phyloP scores from a whole-genome alignment of 1,284 basidiomycete genomes.

The Cryptococcus hybrid region DNA sequence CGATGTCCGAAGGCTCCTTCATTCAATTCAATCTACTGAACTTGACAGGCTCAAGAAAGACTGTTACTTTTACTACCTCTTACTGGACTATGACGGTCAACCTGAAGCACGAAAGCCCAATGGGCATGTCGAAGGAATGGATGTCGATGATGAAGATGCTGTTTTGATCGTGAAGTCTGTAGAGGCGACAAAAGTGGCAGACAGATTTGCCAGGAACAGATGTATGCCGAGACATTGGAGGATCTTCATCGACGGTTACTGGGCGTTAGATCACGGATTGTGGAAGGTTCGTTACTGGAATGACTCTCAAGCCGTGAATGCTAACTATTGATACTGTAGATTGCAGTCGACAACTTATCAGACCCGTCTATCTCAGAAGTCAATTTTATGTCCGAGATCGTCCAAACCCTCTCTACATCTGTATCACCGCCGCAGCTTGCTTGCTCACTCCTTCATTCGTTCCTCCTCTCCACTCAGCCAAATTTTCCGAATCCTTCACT shows the following conservation, averaged over 20 bases:
- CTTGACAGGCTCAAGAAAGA: slow-evolving; percentile 41
- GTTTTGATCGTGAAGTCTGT: slow-evolving; percentile 2
- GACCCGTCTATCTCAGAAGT: slow-evolving; percentile 38
- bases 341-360: slow-evolving; percentile 23
- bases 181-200: slow-evolving; percentile 9
- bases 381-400: slow-evolving; percentile 38
- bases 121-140: slow-evolving; percentile 14
- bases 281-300: slow-evolving; percentile 25
- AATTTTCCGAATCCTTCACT: slow-evolving; percentile 2
- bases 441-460: slow-evolving; percentile 24
- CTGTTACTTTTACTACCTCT: slow-evolving; percentile 44
- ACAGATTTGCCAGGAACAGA: slow-evolving; percentile 30
- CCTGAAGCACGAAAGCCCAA: not conserved
- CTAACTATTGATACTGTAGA: slow-evolving; percentile 7
- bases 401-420: slow-evolving; percentile 28
- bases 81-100: slow-evolving; percentile 28
- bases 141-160: slow-evolving; percentile 15
- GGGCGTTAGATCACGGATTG: slow-evolving; percentile 36
- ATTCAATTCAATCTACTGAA: slow-evolving; percentile 25
- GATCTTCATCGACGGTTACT: slow-evolving; percentile 43
- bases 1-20: slow-evolving; percentile 30
- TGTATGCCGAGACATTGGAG: slow-evolving; percentile 40
- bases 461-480: slow-evolving; percentile 21
- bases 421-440: slow-evolving; percentile 31
- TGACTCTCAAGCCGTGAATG: not conserved